phyloP scores from a whole-genome alignment of 1,284 basidiomycete genomes.

The Cryptococcus sp. region DNA sequence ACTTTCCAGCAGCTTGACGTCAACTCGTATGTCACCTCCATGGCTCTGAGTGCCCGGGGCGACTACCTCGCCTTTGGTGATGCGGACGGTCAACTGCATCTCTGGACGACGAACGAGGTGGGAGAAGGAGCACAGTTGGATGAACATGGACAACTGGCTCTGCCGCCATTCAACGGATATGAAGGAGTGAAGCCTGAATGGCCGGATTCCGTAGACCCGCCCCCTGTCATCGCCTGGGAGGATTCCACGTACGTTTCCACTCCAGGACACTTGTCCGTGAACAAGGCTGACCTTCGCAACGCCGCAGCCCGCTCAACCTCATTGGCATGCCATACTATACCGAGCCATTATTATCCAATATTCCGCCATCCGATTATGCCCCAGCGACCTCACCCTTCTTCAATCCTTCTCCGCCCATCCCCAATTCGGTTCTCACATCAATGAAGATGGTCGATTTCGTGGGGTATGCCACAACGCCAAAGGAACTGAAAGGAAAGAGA shows the following conservation, averaged over 20 bases:
- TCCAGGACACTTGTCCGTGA: background rate
- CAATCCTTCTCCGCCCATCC: constrained; percentile 69
- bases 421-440: constrained; percentile 69
- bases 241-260: constrained; percentile 67
- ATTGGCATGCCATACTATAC: constrained; percentile 90
- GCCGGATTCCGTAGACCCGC: constrained; percentile 71
- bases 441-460: constrained; percentile 88
- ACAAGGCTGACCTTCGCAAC: background rate
- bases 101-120: constrained; percentile 73
- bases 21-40: constrained; percentile 74
- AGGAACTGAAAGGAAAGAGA: constrained; percentile 76
- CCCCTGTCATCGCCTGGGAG: constrained; percentile 76
- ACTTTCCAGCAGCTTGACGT: constrained; percentile 60
- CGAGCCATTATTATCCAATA: constrained; percentile 74
- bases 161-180: constrained; percentile 81
- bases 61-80: constrained; percentile 93
- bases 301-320: constrained; percentile 73
- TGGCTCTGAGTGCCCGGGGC: constrained; percentile 80
- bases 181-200: constrained; percentile 77
- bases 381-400: constrained; percentile 56
- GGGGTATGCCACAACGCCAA: constrained; percentile 81
- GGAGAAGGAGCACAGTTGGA: constrained; percentile 57
- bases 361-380: constrained; percentile 56
- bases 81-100: constrained; percentile 78
- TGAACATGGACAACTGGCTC: constrained; percentile 33